Conservation (phyloP, 805 yeast genomes). For the Pichia gijzeniarum region DNA sequence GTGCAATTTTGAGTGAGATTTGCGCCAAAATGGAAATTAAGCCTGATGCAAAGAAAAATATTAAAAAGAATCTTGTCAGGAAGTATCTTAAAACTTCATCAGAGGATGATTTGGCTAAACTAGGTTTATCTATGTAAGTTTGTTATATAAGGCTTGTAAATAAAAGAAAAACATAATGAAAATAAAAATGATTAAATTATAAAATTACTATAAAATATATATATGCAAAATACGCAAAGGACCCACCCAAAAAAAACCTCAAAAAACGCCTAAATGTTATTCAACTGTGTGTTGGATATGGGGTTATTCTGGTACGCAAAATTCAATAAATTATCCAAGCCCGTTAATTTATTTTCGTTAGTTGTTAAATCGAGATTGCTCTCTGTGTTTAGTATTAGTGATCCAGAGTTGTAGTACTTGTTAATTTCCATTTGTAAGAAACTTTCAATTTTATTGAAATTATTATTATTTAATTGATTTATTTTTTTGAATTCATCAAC, state of each 20-base stretch:
- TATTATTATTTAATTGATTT: constrained; percentile 27
- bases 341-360: constrained; percentile 18
- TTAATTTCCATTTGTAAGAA: constrained; percentile 25
- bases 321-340: constrained; percentile 25
- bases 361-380: background rate
- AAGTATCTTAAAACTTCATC: constrained; percentile 39
- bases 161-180: constrained; percentile 2
- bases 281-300: constrained; percentile 17
- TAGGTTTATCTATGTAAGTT: constrained; percentile 22
- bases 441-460: constrained; percentile 23
- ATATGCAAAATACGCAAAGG: background rate
- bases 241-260: too few relatives aligned
- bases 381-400: constrained; percentile 12
- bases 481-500: constrained; percentile 22
- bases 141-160: constrained; percentile 4
- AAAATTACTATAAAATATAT: background rate
- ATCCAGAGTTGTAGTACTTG: constrained; percentile 21
- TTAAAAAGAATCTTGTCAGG: constrained; percentile 66
- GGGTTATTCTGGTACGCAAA: constrained; percentile 28
- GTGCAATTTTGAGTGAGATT: constrained; percentile 33
- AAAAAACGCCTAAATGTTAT: constrained; percentile 17
- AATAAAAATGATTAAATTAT: too few relatives aligned
- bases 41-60: constrained; percentile 42
- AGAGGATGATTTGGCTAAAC: constrained; percentile 20
- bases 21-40: constrained; percentile 30